Evolutionary conservation across 129 eudicot species (phyloP), one percentile per base, ranked within the genome.

Genomic region (Flaveria trinervia): DNA sequence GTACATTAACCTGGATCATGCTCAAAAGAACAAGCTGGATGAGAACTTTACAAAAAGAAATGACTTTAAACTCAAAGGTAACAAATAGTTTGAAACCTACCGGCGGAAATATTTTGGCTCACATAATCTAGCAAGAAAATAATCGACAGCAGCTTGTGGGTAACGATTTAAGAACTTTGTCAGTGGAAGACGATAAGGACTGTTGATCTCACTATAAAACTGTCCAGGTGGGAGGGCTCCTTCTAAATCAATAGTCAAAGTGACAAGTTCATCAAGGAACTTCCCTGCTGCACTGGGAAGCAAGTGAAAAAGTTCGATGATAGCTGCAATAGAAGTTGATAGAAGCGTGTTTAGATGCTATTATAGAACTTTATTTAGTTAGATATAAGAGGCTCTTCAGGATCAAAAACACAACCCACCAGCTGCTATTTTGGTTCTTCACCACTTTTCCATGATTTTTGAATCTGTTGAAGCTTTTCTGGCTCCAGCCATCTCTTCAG

Each of bases 381-480:
- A 26, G 46, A 49, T 59, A 77, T 36, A 25, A 66, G 65, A 45
- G 20, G 17, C 13, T 36, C 59, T 44, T 28, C 73, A 68, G 2
- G 13, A 64, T 30, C 12, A 83, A 66, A 18, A 9, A 75, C 18
- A 76, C 48, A 73, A 79, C 90, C 76, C 60, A 92, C 99, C 99
- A 69, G 99, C 97, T 80, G 99, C 99, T 60, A 95, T 86, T 83
- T 95, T 64, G 99, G 99, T 80, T 95, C 99, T 82, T 95, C 99
- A 45, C 99, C 99, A 73, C 89, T 86, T 83, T 89, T 95, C 99
- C 99, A 95, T 9, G 96, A 72, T 79, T 95, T 95, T 83, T 95
- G 99, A 67, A 86, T 80, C 91, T 83, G 97, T 23, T 92, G 97
- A 79, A 95, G 99, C 56, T 95, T 95, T 67, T 95, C 99, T 44